Conservation (phyloP, 495 filamentous ascomycete genomes). For the Antarctomyces pellizariae region DNA sequence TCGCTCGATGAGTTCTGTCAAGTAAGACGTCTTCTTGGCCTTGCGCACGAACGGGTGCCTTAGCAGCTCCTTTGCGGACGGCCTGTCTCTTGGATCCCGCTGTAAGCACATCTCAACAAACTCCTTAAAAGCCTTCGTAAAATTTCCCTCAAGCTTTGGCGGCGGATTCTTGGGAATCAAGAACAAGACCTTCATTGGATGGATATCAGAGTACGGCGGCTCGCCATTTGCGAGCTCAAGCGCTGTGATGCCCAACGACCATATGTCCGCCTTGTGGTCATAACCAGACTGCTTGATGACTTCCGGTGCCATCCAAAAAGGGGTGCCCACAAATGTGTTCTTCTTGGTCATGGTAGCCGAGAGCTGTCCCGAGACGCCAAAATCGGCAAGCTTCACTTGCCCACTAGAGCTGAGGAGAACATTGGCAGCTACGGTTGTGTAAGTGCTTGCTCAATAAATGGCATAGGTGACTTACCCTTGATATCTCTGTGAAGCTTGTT, state of each 20-base stretch:
- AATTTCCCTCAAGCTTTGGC: conserved; percentile 62
- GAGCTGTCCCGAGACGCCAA: conserved; percentile 92
- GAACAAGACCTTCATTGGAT: conserved; percentile 97
- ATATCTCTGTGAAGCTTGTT: conserved; percentile 94
- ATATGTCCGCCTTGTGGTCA: conserved; percentile 96
- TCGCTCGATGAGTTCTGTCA: conserved; percentile 84
- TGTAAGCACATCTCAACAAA: conserved; percentile 75
- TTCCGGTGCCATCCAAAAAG: conserved; percentile 99
- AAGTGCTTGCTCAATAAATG: not conserved
- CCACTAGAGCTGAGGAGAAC: conserved; percentile 68
- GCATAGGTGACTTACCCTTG: conserved; percentile 38
- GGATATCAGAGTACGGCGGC: conserved; percentile 87
- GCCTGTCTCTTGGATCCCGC: conserved; percentile 69
- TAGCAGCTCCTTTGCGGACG: conserved; percentile 68
- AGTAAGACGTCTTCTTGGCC: conserved; percentile 72
- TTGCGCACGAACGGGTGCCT: conserved; percentile 73
- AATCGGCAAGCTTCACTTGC: conserved; percentile 92
- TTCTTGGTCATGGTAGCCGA: conserved; percentile 99
- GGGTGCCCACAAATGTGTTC: conserved; percentile 95
- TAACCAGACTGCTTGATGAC: conserved; percentile 97
- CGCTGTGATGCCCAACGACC: conserved; percentile 95
- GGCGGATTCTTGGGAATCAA: conserved; percentile 89
- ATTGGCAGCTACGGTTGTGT: conserved; percentile 48
- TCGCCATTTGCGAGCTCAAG: conserved; percentile 84
- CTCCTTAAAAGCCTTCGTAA: conserved; percentile 78